Conservation (phyloP, 1,139 yeast genomes). For the Yamadazyma conglobata region DNA sequence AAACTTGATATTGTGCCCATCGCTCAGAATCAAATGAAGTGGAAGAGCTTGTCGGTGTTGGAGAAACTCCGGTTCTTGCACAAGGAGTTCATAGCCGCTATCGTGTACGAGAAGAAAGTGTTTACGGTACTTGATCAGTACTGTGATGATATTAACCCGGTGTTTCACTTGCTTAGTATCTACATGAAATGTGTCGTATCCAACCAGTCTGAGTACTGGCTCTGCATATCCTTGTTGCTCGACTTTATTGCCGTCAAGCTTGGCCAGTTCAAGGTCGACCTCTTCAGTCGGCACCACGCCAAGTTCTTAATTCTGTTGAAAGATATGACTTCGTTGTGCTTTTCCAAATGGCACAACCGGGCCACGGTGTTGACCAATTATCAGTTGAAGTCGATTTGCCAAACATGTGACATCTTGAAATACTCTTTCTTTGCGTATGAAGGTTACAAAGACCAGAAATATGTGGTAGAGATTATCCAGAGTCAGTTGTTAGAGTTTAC, state of each 20-base stretch:
- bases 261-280: constrained; percentile 18
- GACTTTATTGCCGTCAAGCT: constrained; percentile 20
- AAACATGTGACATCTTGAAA: constrained; percentile 15
- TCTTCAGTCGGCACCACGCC: constrained; percentile 17
- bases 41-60: constrained; percentile 22
- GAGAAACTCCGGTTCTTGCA: constrained; percentile 27
- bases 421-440: constrained; percentile 22
- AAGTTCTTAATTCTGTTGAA: constrained; percentile 21
- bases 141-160: constrained; percentile 19
- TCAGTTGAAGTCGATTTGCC: constrained; percentile 14
- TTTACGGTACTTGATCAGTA: constrained; percentile 22
- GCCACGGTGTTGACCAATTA: constrained; percentile 12
- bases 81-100: constrained; percentile 22
- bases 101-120: constrained; percentile 22
- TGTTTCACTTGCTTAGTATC: constrained; percentile 30
- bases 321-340: constrained; percentile 16
- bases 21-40: constrained; percentile 24
- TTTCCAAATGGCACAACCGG: constrained; percentile 11
- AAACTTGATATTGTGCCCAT: constrained; percentile 30
- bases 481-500: constrained; percentile 17
- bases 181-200: constrained; percentile 23
- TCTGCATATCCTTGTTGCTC: constrained; percentile 21
- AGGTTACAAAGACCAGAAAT: constrained; percentile 32
- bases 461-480: constrained; percentile 13
- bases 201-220: constrained; percentile 28